A percentile compares a stretch with the other conserved stretches of the same genome.
These are phyloP conservation scores for Monosporascus sp. DNA, from an alignment of 2,329 filamentous ascomycete species.

Conservation along the genomic window DNA sequence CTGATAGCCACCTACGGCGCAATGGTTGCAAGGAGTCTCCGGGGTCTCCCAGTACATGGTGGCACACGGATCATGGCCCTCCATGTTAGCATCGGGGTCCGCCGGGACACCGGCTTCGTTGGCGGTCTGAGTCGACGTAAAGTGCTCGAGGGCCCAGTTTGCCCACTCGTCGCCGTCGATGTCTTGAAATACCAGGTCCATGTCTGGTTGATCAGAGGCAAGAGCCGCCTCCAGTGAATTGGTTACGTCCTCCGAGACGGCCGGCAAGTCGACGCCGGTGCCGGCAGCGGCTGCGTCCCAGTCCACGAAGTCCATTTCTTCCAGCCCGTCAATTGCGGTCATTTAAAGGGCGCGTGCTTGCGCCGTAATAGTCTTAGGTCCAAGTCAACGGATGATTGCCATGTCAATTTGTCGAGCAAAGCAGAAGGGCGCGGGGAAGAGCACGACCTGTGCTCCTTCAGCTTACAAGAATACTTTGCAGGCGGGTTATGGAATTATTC, in stretches of 20 bases:
- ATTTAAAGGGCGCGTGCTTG: conserved; percentile 15
- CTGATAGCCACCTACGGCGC: conserved; percentile 45
- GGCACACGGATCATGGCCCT: conserved; percentile 18
- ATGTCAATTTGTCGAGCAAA: neutral
- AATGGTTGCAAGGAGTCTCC: conserved; percentile 46
- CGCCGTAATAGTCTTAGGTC: neutral
- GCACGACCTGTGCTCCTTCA: too few species aligned
- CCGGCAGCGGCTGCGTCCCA: conserved; percentile 45
- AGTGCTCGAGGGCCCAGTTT: conserved; percentile 55
- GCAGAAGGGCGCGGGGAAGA: neutral
- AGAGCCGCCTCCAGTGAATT: conserved; percentile 20
- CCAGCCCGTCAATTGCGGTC: conserved; percentile 47
- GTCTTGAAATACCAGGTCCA: conserved; percentile 51
- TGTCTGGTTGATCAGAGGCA: conserved; percentile 25
- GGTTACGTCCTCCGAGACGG: conserved; percentile 30
- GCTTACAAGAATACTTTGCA: neutral
- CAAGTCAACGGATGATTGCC: neutral
- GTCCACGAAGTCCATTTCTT: conserved; percentile 54
- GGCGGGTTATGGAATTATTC: neutral
- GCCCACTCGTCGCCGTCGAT: conserved; percentile 55
- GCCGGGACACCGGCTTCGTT: conserved; percentile 25
- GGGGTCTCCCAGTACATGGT: conserved; percentile 39
- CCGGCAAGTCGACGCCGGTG: conserved; percentile 25
- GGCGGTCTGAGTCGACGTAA: conserved; percentile 37
- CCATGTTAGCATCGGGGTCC: conserved; percentile 18